Conservation (phyloP, 352 stramenopile genomes). For the Peronospora belbahrii region DNA sequence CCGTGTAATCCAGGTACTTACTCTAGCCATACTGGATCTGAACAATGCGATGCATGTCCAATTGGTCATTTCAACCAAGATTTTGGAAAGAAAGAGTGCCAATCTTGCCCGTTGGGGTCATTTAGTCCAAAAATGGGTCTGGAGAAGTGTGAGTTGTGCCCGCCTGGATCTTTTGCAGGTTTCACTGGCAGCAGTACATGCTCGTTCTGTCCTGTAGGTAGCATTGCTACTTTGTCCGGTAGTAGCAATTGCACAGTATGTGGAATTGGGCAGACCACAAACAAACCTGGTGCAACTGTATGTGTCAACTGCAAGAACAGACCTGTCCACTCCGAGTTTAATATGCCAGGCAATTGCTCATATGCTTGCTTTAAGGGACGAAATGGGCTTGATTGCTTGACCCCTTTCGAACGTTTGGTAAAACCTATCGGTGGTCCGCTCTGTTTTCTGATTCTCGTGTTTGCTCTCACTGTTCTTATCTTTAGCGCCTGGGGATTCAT, state of each 20-base stretch:
- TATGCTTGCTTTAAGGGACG: constrained; percentile 78
- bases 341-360: constrained; percentile 68
- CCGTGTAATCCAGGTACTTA: constrained; percentile 65
- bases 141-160: constrained; percentile 51
- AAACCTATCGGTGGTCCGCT: constrained; percentile 72
- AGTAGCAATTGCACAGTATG: constrained; percentile 60
- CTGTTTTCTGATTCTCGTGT: constrained; percentile 66
- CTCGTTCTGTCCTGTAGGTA: constrained; percentile 49
- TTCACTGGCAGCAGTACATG: constrained; percentile 40
- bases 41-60: constrained; percentile 42
- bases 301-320: constrained; percentile 54
- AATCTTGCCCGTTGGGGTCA: constrained; percentile 48
- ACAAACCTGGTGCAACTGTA: constrained; percentile 33
- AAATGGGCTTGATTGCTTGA: constrained; percentile 72
- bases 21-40: constrained; percentile 35
- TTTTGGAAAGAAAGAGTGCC: constrained; percentile 60
- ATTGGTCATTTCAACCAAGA: constrained; percentile 57
- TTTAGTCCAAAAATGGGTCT: constrained; percentile 38
- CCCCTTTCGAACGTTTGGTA: constrained; percentile 73
- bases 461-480: constrained; percentile 38
- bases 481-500: constrained; percentile 67
- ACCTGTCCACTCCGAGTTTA: constrained; percentile 63
- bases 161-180: constrained; percentile 44
- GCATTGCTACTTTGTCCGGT: constrained; percentile 40
- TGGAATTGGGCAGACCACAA: constrained; percentile 67